Conservation (phyloP, 192 early-diverging fungal genomes). For the Coemansia pectinata region DNA sequence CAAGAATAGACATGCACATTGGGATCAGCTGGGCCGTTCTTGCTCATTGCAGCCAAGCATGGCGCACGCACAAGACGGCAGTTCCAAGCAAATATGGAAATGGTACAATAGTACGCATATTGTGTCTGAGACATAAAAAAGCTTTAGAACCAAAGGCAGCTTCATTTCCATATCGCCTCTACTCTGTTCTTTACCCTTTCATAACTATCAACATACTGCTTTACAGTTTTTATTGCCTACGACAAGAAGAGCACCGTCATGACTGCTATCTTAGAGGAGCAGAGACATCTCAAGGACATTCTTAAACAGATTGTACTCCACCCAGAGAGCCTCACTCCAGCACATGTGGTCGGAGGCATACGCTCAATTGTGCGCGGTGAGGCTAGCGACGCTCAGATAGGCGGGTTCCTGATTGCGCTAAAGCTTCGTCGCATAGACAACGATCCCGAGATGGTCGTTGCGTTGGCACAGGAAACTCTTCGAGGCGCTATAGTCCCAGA, state of each 20-base stretch:
- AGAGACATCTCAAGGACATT: conserved; percentile 52
- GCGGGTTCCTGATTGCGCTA: conserved; percentile 81
- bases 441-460: conserved; percentile 76
- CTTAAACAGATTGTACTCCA: conserved; percentile 66
- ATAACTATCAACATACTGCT: neutral
- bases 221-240: neutral
- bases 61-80: neutral
- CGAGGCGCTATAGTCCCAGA: conserved; percentile 63
- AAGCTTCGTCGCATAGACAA: conserved; percentile 70
- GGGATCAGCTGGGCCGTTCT: neutral
- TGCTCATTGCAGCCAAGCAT: neutral
- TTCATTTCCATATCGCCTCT: neutral
- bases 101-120: neutral
- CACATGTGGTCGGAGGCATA: conserved; percentile 62
- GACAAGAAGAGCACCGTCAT: neutral
- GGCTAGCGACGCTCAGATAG: conserved; percentile 82
- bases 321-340: conserved; percentile 63
- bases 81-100: neutral
- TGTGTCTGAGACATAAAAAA: neutral
- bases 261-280: neutral
- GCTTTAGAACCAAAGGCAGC: neutral
- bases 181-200: neutral
- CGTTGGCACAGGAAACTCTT: conserved; percentile 74
- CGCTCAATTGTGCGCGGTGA: conserved; percentile 75
- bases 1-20: neutral